A percentile compares a stretch with the other conserved stretches of the same genome.
Evolutionary conservation across 2,329 filamentous ascomycete genomes (phyloP).

Genomic region (Cordyceps pruinosa): DNA sequence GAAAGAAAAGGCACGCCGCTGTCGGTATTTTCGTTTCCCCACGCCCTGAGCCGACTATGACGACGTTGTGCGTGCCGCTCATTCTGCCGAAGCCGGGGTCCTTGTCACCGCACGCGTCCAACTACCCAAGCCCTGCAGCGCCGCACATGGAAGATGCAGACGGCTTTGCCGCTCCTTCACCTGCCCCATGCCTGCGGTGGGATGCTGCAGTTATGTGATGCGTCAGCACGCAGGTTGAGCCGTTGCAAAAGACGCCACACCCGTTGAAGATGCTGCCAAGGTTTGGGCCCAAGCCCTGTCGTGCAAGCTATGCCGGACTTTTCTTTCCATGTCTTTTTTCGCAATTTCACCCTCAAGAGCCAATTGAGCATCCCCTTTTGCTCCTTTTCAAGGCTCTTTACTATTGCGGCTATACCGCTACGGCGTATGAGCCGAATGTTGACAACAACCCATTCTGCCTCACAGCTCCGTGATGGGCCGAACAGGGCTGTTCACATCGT

Average conservation of each 20-base stretch:
- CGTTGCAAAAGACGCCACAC: slow-evolving; percentile 5
- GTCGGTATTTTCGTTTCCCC: neutral
- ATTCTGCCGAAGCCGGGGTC: neutral
- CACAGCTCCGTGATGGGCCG: neutral
- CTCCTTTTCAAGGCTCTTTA: neutral
- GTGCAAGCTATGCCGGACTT: neutral
- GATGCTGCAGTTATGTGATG: neutral
- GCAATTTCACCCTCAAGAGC: too few species aligned
- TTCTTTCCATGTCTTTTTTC: too few species aligned
- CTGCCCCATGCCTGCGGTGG: neutral
- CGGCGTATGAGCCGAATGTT: neutral
- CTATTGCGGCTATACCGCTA: neutral
- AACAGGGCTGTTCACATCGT: too few species aligned
- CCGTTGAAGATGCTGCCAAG: slow-evolving; percentile 4
- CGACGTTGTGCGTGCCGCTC: neutral
- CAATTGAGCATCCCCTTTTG: too few species aligned
- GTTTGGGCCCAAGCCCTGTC: neutral
- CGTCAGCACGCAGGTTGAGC: neutral
- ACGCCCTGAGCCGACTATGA: slow-evolving; percentile 8
- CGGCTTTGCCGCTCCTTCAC: neutral
- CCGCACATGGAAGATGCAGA: neutral
- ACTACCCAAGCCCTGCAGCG: neutral
- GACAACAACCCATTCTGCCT: neutral
- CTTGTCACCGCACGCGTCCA: neutral
- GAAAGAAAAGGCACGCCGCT: neutral